Base-by-base conservation (phyloP, 2,329 filamentous ascomycete genomes). In the Geosmithia morbida region DNA sequence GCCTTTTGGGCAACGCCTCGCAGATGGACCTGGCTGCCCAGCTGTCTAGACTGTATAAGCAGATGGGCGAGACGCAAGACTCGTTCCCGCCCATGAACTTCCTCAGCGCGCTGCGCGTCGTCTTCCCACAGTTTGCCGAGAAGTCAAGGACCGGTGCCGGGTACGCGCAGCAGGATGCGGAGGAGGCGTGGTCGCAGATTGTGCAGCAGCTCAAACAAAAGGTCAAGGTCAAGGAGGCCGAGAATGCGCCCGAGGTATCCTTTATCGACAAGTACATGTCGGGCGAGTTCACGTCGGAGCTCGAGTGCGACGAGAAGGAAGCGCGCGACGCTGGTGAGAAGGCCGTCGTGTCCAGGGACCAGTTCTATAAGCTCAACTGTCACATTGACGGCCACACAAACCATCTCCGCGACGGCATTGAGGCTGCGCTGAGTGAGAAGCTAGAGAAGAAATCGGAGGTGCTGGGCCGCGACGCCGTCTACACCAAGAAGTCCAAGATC, bases 131-230 rank as follows among this genome's bases (percentile, higher is more conserved):
- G 60, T 98, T 98, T 60, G 88, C 87, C 11, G 88, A 98, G 66
- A 83, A 79, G 58, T 79, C 87, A 48, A 89, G 86, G 61, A 82
- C 83, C 30, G 85, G 87, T 19, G 74, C 83, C 49, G 88, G 86
- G 7, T 97, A 83, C 59, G 89, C 92, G n/a, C 92, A 98, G 66
- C 92, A 98, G 66, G 92, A 98, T 68, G 92, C 92, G 1, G 92
- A 98, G 64, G 92, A 98, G 65, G 92, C 90, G 44, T 98, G 90
- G 88, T 92, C 90, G 18, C 90, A 97, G 61, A 94, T 98, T 51
- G 69, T 98, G 6, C 80, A 84, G 43, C 85, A 90, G 58, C 68
- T 98, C 39, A 80, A 84, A 51, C 77, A 85, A 57, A 90, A 86
- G 60, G 68, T 97, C 46, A 82, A 79, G 59, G 65, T 85, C 52